phyloP scores from a whole-genome alignment of 495 filamentous ascomycete species.

The Friedmanniomyces endolithicus region DNA sequence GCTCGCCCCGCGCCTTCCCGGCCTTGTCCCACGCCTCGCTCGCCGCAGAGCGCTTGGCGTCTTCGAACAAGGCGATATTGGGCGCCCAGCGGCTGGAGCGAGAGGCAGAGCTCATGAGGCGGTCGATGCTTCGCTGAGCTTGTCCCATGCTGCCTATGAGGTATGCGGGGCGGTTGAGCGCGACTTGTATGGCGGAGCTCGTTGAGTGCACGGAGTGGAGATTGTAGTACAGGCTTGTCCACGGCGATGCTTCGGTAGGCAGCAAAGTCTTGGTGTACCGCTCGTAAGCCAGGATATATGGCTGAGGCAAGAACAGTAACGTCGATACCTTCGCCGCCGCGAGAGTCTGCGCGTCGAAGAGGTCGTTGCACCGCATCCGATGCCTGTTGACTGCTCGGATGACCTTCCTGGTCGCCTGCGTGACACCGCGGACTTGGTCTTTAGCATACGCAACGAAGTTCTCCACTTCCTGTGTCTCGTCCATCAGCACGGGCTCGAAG shows the following conservation, averaged over 20 bases:
- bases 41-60: slow-evolving; percentile 67
- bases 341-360: slow-evolving; percentile 54
- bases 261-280: slow-evolving; percentile 55
- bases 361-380: slow-evolving; percentile 44
- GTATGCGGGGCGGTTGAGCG: slow-evolving; percentile 67
- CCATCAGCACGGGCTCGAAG: slow-evolving; percentile 57
- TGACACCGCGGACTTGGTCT: slow-evolving; percentile 73
- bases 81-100: slow-evolving; percentile 68
- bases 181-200: slow-evolving; percentile 62
- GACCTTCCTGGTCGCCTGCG: slow-evolving; percentile 66
- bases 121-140: slow-evolving; percentile 55
- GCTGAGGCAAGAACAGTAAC: slow-evolving; percentile 51
- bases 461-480: slow-evolving; percentile 79
- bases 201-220: slow-evolving; percentile 67
- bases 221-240: slow-evolving; percentile 56
- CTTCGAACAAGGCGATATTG: slow-evolving; percentile 59
- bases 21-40: slow-evolving; percentile 69
- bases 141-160: slow-evolving; percentile 57
- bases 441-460: slow-evolving; percentile 81
- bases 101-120: slow-evolving; percentile 57
- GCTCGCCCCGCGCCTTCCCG: slow-evolving; percentile 48
- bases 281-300: slow-evolving; percentile 57
- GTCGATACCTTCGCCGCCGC: slow-evolving; percentile 45
- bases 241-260: slow-evolving; percentile 61
- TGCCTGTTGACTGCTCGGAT: slow-evolving; percentile 55